These are phyloP conservation scores for Fallopia convolvulus DNA, from an alignment of 148 eudicot species.

Conservation along the genomic window DNA sequence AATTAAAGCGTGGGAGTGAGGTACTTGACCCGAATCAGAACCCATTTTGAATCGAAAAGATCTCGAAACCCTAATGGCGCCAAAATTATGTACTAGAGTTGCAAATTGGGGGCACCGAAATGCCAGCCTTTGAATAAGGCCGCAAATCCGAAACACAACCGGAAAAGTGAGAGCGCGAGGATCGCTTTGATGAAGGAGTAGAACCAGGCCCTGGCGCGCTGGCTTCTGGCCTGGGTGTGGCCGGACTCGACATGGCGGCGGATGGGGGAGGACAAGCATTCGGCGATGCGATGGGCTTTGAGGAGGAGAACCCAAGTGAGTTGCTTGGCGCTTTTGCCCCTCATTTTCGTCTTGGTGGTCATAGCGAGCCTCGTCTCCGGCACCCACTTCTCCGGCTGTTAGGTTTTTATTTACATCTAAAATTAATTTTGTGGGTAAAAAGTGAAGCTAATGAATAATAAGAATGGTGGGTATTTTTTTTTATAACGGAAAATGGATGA, in stretches of 20 bases:
- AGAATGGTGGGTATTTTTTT: too few relatives aligned
- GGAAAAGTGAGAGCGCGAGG: conserved; percentile 35
- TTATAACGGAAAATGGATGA: too few relatives aligned
- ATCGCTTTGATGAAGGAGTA: conserved; percentile 37
- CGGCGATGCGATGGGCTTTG: conserved; percentile 19
- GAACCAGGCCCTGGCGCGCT: conserved; percentile 27
- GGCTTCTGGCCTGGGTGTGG: conserved; percentile 48
- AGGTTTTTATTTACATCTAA: too few relatives aligned
- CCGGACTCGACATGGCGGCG: conserved; percentile 40
- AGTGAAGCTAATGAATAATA: too few relatives aligned
- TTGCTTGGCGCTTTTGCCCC: conserved; percentile 37
- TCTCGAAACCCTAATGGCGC: conserved; percentile 23
- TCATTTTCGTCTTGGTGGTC: conserved; percentile 25
- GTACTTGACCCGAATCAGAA: conserved; percentile 54
- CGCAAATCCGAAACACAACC: conserved; percentile 42
- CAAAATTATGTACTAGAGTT: conserved; percentile 29
- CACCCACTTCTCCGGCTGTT: too few relatives aligned
- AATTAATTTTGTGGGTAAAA: too few relatives aligned
- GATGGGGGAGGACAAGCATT: conserved; percentile 34
- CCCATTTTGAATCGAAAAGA: conserved; percentile 55
- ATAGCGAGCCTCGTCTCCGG: too few relatives aligned
- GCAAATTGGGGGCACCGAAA: conserved; percentile 35
- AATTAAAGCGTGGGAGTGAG: conserved; percentile 75
- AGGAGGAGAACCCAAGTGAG: conserved; percentile 20
- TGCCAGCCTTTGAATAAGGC: conserved; percentile 69